A percentile compares a stretch with the other conserved stretches of the same genome.
phyloP scores from a whole-genome alignment of 352 stramenopile species.

The Globisporangium irregulare region DNA sequence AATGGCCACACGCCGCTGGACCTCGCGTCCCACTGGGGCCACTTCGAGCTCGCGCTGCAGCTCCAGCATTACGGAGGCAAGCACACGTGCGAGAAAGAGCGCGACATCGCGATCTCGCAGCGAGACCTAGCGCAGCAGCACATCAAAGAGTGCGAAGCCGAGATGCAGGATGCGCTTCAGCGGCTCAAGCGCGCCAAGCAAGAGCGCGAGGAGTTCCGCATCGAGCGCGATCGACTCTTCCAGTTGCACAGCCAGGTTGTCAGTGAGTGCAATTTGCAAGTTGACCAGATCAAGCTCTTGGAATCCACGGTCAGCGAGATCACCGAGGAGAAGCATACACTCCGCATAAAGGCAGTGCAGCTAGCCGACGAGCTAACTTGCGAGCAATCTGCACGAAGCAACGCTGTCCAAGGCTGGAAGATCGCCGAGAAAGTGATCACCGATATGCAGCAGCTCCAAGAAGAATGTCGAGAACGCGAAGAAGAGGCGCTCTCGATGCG shows the following conservation, averaged over 20 bases:
- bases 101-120: slow-evolving; percentile 52
- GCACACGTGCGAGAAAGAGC: slow-evolving; percentile 54
- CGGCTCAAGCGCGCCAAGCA: slow-evolving; percentile 38
- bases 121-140: slow-evolving; percentile 41
- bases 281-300: slow-evolving; percentile 20
- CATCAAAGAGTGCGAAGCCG: slow-evolving; percentile 28
- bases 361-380: slow-evolving; percentile 27
- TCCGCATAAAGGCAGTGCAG: slow-evolving; percentile 28
- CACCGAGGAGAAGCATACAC: slow-evolving; percentile 24
- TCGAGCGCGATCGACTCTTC: slow-evolving; percentile 46
- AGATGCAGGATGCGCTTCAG: slow-evolving; percentile 32
- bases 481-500: slow-evolving; percentile 43
- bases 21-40: slow-evolving; percentile 53
- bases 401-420: slow-evolving; percentile 51
- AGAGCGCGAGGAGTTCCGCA: slow-evolving; percentile 46
- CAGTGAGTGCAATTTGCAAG: slow-evolving; percentile 16
- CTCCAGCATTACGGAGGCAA: slow-evolving; percentile 59
- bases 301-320: slow-evolving; percentile 11
- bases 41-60: slow-evolving; percentile 50
- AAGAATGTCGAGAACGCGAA: slow-evolving; percentile 42
- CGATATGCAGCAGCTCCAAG: slow-evolving; percentile 37
- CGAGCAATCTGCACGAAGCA: slow-evolving; percentile 35
- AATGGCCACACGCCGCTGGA: slow-evolving; percentile 52
- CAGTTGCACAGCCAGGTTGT: slow-evolving; percentile 19
- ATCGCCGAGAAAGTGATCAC: slow-evolving; percentile 35